Evolutionary conservation across 495 filamentous ascomycete species (phyloP).

Genomic region (Penicillium pancosmium): DNA sequence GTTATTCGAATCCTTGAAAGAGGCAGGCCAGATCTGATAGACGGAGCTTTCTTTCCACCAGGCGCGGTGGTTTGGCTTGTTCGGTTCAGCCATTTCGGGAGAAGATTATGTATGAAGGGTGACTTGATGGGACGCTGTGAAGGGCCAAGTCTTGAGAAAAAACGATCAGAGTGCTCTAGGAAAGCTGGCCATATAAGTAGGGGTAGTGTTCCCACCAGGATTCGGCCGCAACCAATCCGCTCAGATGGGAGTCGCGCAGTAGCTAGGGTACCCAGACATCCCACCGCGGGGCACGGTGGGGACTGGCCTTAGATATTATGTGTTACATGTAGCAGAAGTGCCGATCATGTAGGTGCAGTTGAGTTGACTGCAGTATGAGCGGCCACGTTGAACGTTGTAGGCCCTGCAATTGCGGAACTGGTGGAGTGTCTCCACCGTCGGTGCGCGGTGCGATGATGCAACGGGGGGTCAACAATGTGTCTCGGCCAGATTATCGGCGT

Average conservation of each 20-base stretch:
- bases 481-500: not conserved
- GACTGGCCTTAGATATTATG: constrained; percentile 16
- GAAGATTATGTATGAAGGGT: not conserved
- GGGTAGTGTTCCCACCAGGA: constrained; percentile 9
- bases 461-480: not conserved
- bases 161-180: not conserved
- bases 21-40: constrained; percentile 73
- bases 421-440: constrained; percentile 3
- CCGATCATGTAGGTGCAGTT: not conserved
- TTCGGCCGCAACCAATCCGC: constrained; percentile 9
- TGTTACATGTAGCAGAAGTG: constrained; percentile 5
- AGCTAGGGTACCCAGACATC: constrained; percentile 1
- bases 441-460: constrained; percentile 1
- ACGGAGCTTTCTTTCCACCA: constrained; percentile 62
- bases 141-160: not conserved
- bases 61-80: constrained; percentile 40
- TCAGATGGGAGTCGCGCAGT: constrained; percentile 18
- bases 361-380: constrained; percentile 1
- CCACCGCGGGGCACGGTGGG: constrained; percentile 34
- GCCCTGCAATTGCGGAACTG: not conserved
- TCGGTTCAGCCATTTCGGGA: constrained; percentile 14
- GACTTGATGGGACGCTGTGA: not conserved
- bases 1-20: constrained; percentile 66
- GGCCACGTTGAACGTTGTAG: constrained; percentile 3
- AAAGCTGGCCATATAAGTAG: constrained; percentile 8